Base-by-base conservation (phyloP, 352 stramenopile species). In the Phytophthora crassamura region DNA sequence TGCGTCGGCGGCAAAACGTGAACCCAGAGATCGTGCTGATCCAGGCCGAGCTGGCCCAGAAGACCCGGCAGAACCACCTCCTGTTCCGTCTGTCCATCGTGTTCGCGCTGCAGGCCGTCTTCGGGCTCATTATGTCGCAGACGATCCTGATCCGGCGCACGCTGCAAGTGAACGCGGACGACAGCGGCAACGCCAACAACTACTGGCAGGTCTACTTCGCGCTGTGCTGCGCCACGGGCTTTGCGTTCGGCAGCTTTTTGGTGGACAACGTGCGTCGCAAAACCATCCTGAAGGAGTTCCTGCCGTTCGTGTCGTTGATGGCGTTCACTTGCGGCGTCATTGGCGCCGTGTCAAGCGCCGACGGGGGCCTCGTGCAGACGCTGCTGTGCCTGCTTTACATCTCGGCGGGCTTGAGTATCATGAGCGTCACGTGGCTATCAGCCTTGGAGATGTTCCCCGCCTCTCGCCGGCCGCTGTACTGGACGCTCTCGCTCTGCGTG, bases 211-310 rank as follows among this genome's bases (percentile, higher is more conserved):
- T 89, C 14, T 80, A 84, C 41, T 90, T 84, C 48, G 69, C 70
- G 2, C 42, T 89, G 25, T 86, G 74, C 52, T 77, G 36, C 2
- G 71, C 75, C 5, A 61, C 77, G 3, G 88, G 88, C 30, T 72
- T 89, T 9, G 73, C 69, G 34, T 91, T 94, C 38, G 86, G 86
- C 38, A 87, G 88, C 55, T 91, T 94, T 50, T 72, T 91, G 34
- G 78, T 94, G 45, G 88, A 94, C 63, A 91, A 88, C 36, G 84
- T 96, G 50, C 81, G 86, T n/a, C 84, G 88, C 48, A 94, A 96
- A 70, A 96, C 88, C 15, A 90, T 96, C n/a, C 59, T 96, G 41
- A 96, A 96, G 64, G 88, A 96, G 55, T 91, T 94, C 30, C 50
- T 94, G 55, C 86, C 86, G 30, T 91, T 93, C 47, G 70, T 93